Evolutionary conservation across 441 rosid species (phyloP).

Genomic region (Populus trichocarpa): DNA sequence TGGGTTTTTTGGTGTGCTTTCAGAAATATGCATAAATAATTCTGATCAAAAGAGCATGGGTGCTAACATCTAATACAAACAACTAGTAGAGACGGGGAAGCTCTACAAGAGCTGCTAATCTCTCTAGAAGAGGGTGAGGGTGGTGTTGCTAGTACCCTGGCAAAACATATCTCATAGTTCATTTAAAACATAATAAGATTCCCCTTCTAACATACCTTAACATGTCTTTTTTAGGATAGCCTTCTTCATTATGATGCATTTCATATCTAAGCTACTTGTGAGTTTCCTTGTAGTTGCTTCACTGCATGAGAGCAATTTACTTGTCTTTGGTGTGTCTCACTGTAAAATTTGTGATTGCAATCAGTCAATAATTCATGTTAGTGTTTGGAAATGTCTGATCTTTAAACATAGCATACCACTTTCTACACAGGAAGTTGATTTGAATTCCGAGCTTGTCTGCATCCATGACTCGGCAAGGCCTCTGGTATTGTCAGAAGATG

Average conservation of each 20-base stretch:
- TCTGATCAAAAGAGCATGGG: background rate
- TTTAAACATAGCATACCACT: conserved; percentile 7
- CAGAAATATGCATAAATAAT: background rate
- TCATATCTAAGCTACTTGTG: background rate
- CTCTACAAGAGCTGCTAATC: background rate
- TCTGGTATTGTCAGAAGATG: conserved; percentile 56
- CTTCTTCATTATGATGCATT: background rate
- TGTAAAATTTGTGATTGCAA: background rate
- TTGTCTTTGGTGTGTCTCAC: background rate
- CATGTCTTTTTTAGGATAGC: background rate
- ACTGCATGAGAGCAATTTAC: background rate
- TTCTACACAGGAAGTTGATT: conserved; percentile 55
- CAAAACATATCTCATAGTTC: background rate
- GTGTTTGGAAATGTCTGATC: background rate
- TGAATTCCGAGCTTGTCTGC: conserved; percentile 80
- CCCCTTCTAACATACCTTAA: background rate
- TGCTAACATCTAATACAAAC: background rate
- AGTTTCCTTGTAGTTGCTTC: background rate
- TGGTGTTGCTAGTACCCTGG: background rate
- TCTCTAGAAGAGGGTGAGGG: background rate
- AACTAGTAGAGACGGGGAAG: background rate
- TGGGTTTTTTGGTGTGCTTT: background rate
- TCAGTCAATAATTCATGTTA: background rate
- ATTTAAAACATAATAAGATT: background rate
- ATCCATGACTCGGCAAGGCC: conserved; percentile 96